These are phyloP conservation scores for Boletus reticulatus DNA, from an alignment of 768 basidiomycete genomes.

Conservation along the genomic window DNA sequence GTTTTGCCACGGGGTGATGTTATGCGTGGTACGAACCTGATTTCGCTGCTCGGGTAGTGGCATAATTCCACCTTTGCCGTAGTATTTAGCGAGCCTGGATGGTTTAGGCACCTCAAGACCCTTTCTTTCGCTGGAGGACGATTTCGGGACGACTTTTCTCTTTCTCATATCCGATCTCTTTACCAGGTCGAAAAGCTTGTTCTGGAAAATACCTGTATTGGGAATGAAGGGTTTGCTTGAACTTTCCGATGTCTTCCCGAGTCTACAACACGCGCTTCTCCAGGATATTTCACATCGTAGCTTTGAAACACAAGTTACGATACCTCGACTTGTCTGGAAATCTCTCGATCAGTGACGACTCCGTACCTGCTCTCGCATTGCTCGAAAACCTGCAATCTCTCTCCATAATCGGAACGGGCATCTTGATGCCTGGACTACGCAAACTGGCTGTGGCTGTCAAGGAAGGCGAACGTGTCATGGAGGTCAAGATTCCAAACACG, in stretches of 20 bases:
- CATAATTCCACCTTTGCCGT: not conserved
- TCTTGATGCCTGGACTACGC: conserved; percentile 59
- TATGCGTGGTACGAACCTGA: conserved; percentile 37
- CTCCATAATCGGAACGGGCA: conserved; percentile 50
- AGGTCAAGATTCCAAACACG: conserved; percentile 49
- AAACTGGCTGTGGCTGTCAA: conserved; percentile 40
- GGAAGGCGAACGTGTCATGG: conserved; percentile 35
- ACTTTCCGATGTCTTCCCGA: not conserved
- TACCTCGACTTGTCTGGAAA: conserved; percentile 54
- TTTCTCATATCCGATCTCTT: conserved; percentile 52
- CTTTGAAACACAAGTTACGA: conserved; percentile 52
- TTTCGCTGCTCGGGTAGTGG: not conserved
- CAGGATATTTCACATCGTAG: conserved; percentile 57
- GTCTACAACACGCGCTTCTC: conserved; percentile 4
- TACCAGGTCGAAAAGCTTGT: conserved; percentile 46
- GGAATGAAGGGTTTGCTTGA: conserved; percentile 56
- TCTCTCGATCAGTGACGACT: conserved; percentile 52
- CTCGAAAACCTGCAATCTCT: conserved; percentile 48
- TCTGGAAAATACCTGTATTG: conserved; percentile 52
- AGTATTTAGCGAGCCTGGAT: conserved; percentile 52
- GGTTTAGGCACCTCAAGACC: conserved; percentile 48
- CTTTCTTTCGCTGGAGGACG: conserved; percentile 48
- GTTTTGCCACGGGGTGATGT: conserved; percentile 45
- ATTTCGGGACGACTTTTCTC: conserved; percentile 44
- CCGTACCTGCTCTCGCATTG: conserved; percentile 51